Conservation (phyloP, 2,329 filamentous ascomycete genomes). For the Ophiocordyceps sinensis region DNA sequence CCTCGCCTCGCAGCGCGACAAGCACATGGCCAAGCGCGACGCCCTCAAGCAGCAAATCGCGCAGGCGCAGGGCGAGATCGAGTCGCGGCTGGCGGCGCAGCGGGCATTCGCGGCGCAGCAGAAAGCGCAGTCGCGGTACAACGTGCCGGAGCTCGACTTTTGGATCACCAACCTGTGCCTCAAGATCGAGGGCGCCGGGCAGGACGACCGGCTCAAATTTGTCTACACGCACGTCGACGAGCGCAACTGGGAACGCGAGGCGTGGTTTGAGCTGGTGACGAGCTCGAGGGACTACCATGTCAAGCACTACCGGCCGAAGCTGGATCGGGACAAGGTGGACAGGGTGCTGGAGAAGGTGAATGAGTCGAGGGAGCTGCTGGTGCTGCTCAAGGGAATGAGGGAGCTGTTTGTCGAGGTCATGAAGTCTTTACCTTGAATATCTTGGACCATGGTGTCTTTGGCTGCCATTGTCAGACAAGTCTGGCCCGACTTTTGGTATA, state of each 20-base stretch:
- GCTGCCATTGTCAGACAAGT: neutral
- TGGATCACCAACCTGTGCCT: conserved; percentile 88
- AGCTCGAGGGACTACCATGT: conserved; percentile 75
- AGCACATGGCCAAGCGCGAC: conserved; percentile 42
- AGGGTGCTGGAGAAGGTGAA: conserved; percentile 66
- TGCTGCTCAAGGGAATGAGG: conserved; percentile 69
- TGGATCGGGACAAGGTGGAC: conserved; percentile 66
- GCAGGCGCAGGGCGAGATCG: conserved; percentile 56
- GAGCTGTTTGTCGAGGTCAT: conserved; percentile 59
- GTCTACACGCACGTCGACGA: conserved; percentile 79
- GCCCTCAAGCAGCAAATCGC: conserved; percentile 45
- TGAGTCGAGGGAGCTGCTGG: conserved; percentile 59
- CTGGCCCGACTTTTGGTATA: neutral
- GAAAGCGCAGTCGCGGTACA: conserved; percentile 73
- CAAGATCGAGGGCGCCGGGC: conserved; percentile 76
- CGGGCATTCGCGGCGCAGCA: conserved; percentile 58
- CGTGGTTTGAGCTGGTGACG: conserved; percentile 84
- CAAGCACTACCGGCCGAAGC: conserved; percentile 63
- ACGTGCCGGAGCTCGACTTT: conserved; percentile 86
- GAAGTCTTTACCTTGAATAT: conserved; percentile 26
- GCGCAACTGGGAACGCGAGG: conserved; percentile 75
- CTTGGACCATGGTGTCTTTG: neutral
- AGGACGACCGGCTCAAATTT: conserved; percentile 77
- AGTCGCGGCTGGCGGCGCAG: conserved; percentile 55
- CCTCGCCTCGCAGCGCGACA: conserved; percentile 45